phyloP scores from a whole-genome alignment of 2,329 filamentous ascomycete species.

The Pseudogymnoascus sp. region DNA sequence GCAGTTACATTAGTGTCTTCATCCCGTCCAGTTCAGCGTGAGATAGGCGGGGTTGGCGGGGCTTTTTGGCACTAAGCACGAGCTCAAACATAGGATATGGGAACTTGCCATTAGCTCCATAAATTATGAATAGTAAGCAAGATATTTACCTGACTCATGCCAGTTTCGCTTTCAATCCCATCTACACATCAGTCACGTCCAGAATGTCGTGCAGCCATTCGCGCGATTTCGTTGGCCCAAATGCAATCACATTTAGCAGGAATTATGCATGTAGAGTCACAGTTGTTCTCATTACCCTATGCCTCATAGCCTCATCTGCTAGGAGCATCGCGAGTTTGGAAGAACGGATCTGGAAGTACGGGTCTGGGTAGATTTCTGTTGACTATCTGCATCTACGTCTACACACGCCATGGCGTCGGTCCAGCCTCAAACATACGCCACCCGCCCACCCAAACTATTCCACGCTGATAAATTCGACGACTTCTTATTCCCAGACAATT shows the following conservation, averaged over 20 bases:
- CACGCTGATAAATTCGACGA: not conserved
- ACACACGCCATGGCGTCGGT: not conserved
- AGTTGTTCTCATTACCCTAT: not conserved
- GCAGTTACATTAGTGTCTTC: not conserved
- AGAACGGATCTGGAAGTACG: not conserved
- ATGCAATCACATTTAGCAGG: not conserved
- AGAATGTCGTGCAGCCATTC: not conserved
- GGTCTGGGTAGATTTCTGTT: not conserved
- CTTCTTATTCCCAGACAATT: slow-evolving; percentile 8
- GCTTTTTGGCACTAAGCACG: not conserved
- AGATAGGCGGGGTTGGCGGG: no score
- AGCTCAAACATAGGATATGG: not conserved
- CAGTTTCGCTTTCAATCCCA: not conserved
- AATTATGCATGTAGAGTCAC: not conserved
- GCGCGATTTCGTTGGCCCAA: not conserved
- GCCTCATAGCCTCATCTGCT: not conserved
- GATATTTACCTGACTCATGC: not conserved
- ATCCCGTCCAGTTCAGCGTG: no score
- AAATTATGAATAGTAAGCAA: not conserved
- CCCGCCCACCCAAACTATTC: not conserved
- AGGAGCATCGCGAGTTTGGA: not conserved
- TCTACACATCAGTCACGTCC: not conserved
- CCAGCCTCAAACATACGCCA: not conserved
- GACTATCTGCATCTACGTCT: not conserved
- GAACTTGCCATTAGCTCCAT: not conserved